phyloP scores from a whole-genome alignment of 192 early-diverging fungal species.

The Haplosporangium gracile region DNA sequence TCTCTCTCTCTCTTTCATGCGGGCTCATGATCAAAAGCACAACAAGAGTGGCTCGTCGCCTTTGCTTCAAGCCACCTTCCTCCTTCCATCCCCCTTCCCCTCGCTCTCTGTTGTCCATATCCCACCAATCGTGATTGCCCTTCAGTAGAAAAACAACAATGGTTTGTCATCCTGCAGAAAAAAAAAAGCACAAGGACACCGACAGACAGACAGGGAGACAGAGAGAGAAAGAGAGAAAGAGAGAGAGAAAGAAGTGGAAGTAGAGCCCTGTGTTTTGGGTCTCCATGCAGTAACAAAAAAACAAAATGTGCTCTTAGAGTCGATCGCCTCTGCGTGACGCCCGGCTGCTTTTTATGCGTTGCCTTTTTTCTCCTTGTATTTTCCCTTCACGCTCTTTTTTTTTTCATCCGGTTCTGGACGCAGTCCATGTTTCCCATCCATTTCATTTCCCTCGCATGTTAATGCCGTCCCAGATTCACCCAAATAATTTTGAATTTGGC shows the following conservation, averaged over 20 bases:
- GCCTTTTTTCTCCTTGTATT: neutral
- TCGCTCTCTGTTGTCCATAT: neutral
- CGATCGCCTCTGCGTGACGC: neutral
- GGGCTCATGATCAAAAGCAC: slow-evolving; percentile 3
- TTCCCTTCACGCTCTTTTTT: neutral
- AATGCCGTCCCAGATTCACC: neutral
- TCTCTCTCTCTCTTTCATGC: neutral
- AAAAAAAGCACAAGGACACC: slow-evolving; percentile 1
- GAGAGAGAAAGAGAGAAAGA: neutral
- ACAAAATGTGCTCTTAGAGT: neutral
- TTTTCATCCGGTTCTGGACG: neutral
- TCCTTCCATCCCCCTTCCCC: neutral
- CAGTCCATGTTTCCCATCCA: neutral
- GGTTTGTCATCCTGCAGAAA: slow-evolving; percentile 12
- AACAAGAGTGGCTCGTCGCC: neutral
- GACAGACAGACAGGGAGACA: neutral
- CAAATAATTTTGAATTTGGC: neutral
- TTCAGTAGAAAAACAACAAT: slow-evolving; percentile 9
- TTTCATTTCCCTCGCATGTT: neutral
- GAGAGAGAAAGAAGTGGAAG: neutral
- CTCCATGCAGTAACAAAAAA: neutral
- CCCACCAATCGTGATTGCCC: neutral
- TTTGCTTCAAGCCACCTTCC: neutral
- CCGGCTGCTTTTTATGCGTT: neutral
- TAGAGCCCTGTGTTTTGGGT: neutral